Evolutionary conservation across 768 basidiomycete species (phyloP).

Genomic region (Xerocomus spinulosus): DNA sequence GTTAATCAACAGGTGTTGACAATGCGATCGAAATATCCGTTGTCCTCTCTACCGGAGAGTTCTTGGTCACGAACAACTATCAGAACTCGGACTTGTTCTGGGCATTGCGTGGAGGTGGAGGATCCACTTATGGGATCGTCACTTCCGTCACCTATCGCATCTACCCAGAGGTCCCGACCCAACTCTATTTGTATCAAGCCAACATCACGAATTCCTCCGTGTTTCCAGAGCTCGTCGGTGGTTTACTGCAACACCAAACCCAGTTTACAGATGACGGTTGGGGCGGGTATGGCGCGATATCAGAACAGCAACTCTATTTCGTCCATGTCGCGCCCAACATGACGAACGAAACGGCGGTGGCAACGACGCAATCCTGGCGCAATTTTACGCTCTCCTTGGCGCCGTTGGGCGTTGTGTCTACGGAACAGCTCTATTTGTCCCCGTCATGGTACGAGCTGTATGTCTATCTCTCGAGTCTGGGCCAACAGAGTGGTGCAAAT

Average conservation of each 20-base stretch:
- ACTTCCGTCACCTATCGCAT: conserved; percentile 41
- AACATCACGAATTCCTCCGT: conserved; percentile 31
- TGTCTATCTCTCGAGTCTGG: neutral
- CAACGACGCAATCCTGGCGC: conserved; percentile 34
- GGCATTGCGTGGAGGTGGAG: conserved; percentile 52
- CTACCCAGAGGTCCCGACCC: conserved; percentile 23
- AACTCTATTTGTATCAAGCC: conserved; percentile 24
- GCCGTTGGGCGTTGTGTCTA: conserved; percentile 3
- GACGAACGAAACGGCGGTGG: conserved; percentile 32
- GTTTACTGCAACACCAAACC: conserved; percentile 34
- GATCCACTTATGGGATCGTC: conserved; percentile 46
- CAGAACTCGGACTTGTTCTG: conserved; percentile 49
- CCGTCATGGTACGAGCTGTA: conserved; percentile 11
- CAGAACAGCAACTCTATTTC: conserved; percentile 7
- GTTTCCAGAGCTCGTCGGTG: conserved; percentile 30
- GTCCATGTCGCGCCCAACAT: conserved; percentile 33
- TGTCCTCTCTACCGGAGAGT: conserved; percentile 40
- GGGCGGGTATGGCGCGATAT: conserved; percentile 34
- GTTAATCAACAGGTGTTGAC: conserved; percentile 38
- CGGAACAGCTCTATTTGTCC: neutral
- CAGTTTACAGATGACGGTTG: conserved; percentile 39
- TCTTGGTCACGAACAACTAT: conserved; percentile 36
- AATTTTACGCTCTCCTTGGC: conserved; percentile 16
- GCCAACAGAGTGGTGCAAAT: neutral
- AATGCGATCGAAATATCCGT: conserved; percentile 45